Conservation (phyloP, 139 green algal genomes). For the Zygnema cylindricum region DNA sequence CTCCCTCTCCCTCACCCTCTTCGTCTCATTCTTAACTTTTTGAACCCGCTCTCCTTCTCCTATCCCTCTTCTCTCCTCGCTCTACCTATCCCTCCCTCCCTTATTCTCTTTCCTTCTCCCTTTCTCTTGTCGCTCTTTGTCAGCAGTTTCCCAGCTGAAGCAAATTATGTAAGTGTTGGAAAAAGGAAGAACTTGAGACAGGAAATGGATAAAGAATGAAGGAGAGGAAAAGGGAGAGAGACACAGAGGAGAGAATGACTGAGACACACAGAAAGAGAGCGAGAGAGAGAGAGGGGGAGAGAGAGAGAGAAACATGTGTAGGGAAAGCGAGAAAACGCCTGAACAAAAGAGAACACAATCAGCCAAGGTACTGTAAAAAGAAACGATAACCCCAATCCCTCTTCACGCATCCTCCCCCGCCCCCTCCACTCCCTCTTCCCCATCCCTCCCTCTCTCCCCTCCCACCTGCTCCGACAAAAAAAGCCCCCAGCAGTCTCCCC, state of each 20-base stretch:
- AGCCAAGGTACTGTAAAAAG: too few species aligned
- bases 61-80: too few species aligned
- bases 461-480: conserved; percentile 50
- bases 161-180: too few species aligned
- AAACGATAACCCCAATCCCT: too few species aligned
- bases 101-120: too few species aligned
- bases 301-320: background rate
- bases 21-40: too few species aligned
- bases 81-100: too few species aligned
- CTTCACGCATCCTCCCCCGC: background rate
- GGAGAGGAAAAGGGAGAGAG: background rate
- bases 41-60: too few species aligned
- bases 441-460: background rate
- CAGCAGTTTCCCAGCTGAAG: too few species aligned
- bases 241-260: background rate
- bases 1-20: too few species aligned
- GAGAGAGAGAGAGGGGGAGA: background rate
- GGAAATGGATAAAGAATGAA: background rate
- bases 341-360: background rate
- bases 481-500: conserved; percentile 77
- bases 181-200: background rate
- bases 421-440: background rate
- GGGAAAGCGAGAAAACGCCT: too few species aligned
- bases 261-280: background rate
- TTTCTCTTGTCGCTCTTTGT: too few species aligned